These are phyloP conservation scores for Prunus mume DNA, from an alignment of 306 rosid species.

Conservation along the genomic window DNA sequence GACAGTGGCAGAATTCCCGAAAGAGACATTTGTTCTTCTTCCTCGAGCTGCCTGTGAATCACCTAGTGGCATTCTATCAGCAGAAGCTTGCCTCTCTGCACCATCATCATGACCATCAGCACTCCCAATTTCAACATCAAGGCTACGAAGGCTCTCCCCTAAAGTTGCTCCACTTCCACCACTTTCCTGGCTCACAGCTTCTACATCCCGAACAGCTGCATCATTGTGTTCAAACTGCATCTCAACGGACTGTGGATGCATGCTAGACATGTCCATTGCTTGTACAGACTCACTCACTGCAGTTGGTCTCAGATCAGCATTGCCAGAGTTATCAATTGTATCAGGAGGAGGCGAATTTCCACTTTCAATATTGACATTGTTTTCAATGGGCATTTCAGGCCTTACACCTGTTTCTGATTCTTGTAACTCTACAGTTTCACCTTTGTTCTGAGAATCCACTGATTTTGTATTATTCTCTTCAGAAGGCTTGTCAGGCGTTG, in stretches of 20 bases:
- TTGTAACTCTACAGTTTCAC: constrained; percentile 44
- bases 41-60: constrained; percentile 76
- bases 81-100: constrained; percentile 80
- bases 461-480: constrained; percentile 40
- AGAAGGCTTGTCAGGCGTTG: constrained; percentile 56
- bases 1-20: constrained; percentile 56
- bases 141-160: constrained; percentile 96
- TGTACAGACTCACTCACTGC: constrained; percentile 48
- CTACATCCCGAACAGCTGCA: constrained; percentile 73
- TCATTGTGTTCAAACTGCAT: constrained; percentile 90
- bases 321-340: constrained; percentile 32
- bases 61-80: constrained; percentile 59
- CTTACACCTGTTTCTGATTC: constrained; percentile 46
- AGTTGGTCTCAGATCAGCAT: constrained; percentile 48
- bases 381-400: constrained; percentile 52
- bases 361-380: constrained; percentile 44
- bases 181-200: constrained; percentile 98
- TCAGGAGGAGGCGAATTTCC: constrained; percentile 29
- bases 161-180: constrained; percentile 97
- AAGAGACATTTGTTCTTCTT: constrained; percentile 62
- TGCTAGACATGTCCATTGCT: constrained; percentile 38
- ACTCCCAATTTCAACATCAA: constrained; percentile 98
- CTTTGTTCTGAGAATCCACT: constrained; percentile 44
- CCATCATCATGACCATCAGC: constrained; percentile 97
- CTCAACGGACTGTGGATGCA: constrained; percentile 65